phyloP scores from a whole-genome alignment of 441 rosid species.

The Sinapis alba region DNA sequence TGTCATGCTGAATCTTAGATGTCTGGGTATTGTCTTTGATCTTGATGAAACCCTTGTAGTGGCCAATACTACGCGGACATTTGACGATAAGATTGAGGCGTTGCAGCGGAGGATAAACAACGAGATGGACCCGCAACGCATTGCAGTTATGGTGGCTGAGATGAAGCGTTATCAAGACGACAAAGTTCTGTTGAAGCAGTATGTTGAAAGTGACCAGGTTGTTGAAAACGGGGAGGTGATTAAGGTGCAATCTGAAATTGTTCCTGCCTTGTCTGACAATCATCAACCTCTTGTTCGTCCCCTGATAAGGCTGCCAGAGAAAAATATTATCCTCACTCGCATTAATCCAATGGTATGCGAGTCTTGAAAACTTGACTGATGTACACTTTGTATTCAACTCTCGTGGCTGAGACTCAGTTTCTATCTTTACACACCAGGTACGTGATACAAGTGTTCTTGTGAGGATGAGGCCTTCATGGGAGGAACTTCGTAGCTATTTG shows the following conservation, averaged over 20 bases:
- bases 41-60: conserved; percentile 95
- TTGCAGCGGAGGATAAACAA: conserved; percentile 72
- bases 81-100: conserved; percentile 89
- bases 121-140: conserved; percentile 75
- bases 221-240: conserved; percentile 87
- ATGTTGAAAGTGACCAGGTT: conserved; percentile 87
- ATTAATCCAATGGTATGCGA: conserved; percentile 85
- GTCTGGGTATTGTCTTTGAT: conserved; percentile 97
- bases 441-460: conserved; percentile 99
- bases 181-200: conserved; percentile 83
- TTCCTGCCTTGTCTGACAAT: conserved; percentile 78
- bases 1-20: conserved; percentile 88
- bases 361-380: conserved; percentile 7
- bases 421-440: conserved; percentile 48
- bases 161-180: conserved; percentile 92
- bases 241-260: conserved; percentile 72
- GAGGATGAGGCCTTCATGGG: conserved; percentile 99
- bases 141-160: conserved; percentile 77
- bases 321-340: conserved; percentile 85
- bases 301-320: conserved; percentile 80
- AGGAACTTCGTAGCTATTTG: conserved; percentile 91
- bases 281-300: conserved; percentile 86
- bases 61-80: conserved; percentile 95
- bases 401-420: not conserved
- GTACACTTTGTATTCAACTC: not conserved